Base-by-base conservation (phyloP, 2,329 filamentous ascomycete genomes). In the Reticulascus tulasneorum region DNA sequence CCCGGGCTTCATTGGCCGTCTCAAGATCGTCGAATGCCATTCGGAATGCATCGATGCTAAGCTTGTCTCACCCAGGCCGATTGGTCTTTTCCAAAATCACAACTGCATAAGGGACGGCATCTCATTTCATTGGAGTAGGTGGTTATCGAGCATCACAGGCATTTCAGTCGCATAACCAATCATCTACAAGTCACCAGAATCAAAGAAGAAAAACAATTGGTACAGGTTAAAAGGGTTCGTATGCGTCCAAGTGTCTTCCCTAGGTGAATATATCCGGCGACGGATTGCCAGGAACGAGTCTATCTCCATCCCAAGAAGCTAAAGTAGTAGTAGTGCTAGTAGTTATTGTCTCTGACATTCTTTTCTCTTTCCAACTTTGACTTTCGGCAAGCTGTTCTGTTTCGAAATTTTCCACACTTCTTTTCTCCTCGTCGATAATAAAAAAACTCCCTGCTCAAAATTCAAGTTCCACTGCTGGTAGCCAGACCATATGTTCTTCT, bases 221-320 rank as follows among this genome's bases (percentile, higher is more conserved):
- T 38, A 19, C 26, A 29, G 15, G 12, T 30, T 35, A 13, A 23
- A 19, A 20, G 3, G 7, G 21, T 32, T 29, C 18, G 30, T 20
- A 29, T 29, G 30, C 19, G 23, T 23, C 22, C 28, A 24, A 38
- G 19, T 44, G 38, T 38, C 31, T 35, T 31, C 33, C 30, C 8
- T 22, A 18, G n/a, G 18, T 25, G 22, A 28, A 29, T 32, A 53
- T 49, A 64, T 65, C 63, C 62, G 59, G 63, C 53, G 60, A 58
- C 60, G 55, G 60, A 64, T 54, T 55, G 57, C 56, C 53, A 53
- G 54, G 47, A 47, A 52, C 55, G 44, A 52, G 48, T 68, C 62
- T 67, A 64, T 60, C 54, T 53, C 53, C 58, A 58, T 56, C 52
- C 49, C 52, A 49, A 47, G 47, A 30, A 18, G 35, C 20, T 15